Evolutionary conservation across 2,329 filamentous ascomycete genomes (phyloP).

Genomic region (Plectosphaerella plurivora): DNA sequence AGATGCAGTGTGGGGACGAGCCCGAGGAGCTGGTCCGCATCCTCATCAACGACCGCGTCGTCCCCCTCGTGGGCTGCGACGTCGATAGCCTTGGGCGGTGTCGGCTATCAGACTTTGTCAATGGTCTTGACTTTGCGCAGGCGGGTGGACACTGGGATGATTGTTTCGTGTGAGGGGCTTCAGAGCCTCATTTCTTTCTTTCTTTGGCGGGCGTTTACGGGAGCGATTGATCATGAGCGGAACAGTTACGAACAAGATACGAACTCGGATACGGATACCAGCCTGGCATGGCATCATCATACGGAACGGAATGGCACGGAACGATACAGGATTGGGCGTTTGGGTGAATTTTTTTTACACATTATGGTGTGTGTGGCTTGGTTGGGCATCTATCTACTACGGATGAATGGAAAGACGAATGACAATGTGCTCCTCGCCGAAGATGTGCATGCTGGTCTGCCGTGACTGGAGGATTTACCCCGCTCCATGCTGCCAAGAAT

Average conservation of each 20-base stretch:
- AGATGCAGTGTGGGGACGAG: slow-evolving; percentile 61
- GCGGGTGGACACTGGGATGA: slow-evolving; percentile 68
- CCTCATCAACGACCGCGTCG: slow-evolving; percentile 78
- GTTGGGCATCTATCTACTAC: no score
- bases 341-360: no score
- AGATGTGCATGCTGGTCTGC: no score
- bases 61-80: slow-evolving; percentile 65
- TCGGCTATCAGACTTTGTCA: slow-evolving; percentile 63
- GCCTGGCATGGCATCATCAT: neutral
- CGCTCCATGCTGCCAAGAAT: no score
- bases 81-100: slow-evolving; percentile 70
- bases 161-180: slow-evolving; percentile 42
- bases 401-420: no score
- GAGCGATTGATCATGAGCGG: neutral
- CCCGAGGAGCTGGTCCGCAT: slow-evolving; percentile 70
- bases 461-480: no score
- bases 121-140: slow-evolving; percentile 70
- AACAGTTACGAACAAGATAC: neutral
- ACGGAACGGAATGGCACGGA: neutral
- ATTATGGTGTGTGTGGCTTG: neutral
- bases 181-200: neutral
- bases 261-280: neutral
- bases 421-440: no score
- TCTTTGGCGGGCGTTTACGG: neutral
- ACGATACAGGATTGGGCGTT: no score